Evolutionary conservation across 805 yeast genomes (phyloP), one percentile per base, ranked within the genome.

Genomic region (Pichia sporocuriosa): DNA sequence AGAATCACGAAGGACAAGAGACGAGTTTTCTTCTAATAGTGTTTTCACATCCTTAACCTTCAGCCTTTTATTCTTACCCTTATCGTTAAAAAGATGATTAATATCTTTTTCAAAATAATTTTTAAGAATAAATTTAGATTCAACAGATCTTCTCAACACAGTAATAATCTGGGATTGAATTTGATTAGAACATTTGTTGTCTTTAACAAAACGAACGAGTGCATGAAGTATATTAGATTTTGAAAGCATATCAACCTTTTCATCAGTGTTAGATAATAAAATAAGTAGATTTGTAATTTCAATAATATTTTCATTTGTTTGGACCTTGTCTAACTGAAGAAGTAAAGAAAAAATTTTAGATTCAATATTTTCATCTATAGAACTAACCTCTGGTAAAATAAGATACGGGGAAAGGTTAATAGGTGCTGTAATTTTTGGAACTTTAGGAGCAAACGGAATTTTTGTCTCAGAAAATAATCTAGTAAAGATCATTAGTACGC

Each of bases 71-170:
- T 43, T 32, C 30, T 25, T 28, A 11, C 15, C 17, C 40, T 50
- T 55, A 45, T 41, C 57, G 21, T 40, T 21, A 16, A 79, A 69
- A 24, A 68, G 61, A 21, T 62, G 65, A 4, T 68, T 57, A 10
- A 84, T 56, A 42, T 81, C 87, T 19, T 69, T 63, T 0, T 62
- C 51, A 52, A 85, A 73, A 29, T 73, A 61, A 9, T 64, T 63
- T 23, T 67, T 64, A 5, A 86, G 62, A 11, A 74, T 62, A 0
- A 67, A 70, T 0, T 64, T 57, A 3, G 77, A 72, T 58, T 88
- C 97, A 56, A 81, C 77, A 43, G 88, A 79, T 33, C 83, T 68
- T 55, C 96, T 72, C 1, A 81, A 57, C 26, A 87, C 62, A 11
- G 76, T 64, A 1, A 77, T 66, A 17, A 79, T 65, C 1, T 75